A percentile compares a stretch with the other conserved stretches of the same genome.
phyloP scores from a whole-genome alignment of 352 stramenopile species.

The Nothophytophthora sp. region DNA sequence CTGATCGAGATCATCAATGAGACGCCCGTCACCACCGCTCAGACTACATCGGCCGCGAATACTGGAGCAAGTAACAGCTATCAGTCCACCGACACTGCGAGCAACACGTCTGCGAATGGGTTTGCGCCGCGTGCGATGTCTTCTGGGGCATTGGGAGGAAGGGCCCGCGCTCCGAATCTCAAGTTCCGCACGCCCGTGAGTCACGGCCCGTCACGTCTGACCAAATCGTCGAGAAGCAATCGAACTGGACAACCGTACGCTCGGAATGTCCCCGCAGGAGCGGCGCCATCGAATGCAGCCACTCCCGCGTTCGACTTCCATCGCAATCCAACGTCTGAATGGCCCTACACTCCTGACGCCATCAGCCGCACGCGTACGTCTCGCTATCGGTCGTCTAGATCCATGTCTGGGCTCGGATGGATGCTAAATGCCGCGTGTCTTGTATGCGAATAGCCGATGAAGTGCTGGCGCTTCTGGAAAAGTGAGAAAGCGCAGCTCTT shows the following conservation, averaged over 20 bases:
- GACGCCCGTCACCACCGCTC: constrained; percentile 34
- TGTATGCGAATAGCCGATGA: constrained; percentile 59
- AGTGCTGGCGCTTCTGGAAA: constrained; percentile 54
- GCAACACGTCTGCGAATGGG: not conserved
- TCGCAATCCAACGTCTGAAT: constrained; percentile 60
- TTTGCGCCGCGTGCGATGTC: not conserved
- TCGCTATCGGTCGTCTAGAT: not conserved
- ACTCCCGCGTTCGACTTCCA: constrained; percentile 49
- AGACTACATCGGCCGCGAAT: constrained; percentile 1
- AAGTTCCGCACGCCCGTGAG: constrained; percentile 37
- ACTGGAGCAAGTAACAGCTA: constrained; percentile 6
- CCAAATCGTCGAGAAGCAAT: constrained; percentile 8
- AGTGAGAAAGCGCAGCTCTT: constrained; percentile 12
- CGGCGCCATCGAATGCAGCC: not conserved
- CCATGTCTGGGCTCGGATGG: too few species aligned
- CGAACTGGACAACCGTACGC: constrained; percentile 15
- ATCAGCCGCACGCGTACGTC: constrained; percentile 53
- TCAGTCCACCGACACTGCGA: not conserved
- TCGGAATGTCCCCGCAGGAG: constrained; percentile 1
- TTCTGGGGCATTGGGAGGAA: constrained; percentile 8
- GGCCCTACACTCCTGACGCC: constrained; percentile 50
- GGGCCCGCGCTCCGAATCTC: constrained; percentile 11
- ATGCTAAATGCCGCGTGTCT: too few species aligned
- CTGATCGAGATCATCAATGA: constrained; percentile 74
- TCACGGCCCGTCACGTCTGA: constrained; percentile 12